Evolutionary conservation across 495 filamentous ascomycete genomes (phyloP), one percentile per base, ranked within the genome.

Genomic region (Penicillium paxilli): DNA sequence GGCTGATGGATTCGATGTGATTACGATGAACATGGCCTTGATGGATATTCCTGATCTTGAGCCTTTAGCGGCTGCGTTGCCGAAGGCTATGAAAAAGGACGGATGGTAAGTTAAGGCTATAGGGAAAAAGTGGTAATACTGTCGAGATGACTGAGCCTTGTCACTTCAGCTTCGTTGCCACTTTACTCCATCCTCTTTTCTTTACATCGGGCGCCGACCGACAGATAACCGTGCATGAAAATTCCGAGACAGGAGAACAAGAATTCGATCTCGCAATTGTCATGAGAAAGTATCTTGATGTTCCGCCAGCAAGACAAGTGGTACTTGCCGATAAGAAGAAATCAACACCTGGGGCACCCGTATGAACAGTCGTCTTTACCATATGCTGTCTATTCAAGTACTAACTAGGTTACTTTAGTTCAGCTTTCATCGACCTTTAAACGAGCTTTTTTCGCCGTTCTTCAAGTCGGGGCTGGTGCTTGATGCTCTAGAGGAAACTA

Each of bases 11-110:
- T 58, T 58, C 24, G 55, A 58, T 24, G 28, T 58, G 12, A 49
- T 58, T 9, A 48, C 49, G 1, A 53, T 58, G 49, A 58, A 58
- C 26, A 58, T 58, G 55, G 55, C 23, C 7, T 11, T 58, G 3
- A 58, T 58, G 55, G 55, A 58, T 44, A 49, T 58, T 19, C 44
- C 37, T 1, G 49, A 58, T 37, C 33, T 58, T 8, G 19, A 44
- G 23, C 55, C 55, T 10, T 22, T 58, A 3, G 55, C 55, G 4
- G n/a, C n/a, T n/a, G 20, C 21, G 19, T 44, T 58, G 44, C 52
- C 16, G 35, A 11, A 14, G 1, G 19, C 49, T 14, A 12, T 52
- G 11, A 44, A 44, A 25, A 49, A 19, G n/a, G 28, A 49, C 21
- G 53, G 53, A 3, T 45, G 53, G 53, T 55, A 1, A 45, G 53